Evolutionary conservation across 2,329 filamentous ascomycete species (phyloP).

Genomic region (Ascochyta lentis): DNA sequence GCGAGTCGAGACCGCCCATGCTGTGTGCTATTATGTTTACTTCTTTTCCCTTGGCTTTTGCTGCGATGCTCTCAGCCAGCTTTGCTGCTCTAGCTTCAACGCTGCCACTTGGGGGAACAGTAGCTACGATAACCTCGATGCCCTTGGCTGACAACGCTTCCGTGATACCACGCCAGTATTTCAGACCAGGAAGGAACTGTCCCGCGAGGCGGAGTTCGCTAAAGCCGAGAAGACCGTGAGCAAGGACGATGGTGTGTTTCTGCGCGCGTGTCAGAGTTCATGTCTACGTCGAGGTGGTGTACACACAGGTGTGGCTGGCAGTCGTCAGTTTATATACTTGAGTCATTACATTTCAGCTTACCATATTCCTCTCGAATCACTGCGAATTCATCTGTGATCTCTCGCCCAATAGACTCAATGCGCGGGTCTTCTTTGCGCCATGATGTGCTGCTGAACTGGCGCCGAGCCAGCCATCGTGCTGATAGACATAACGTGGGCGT

Average conservation of each 20-base stretch:
- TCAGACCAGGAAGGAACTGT: conserved; percentile 61
- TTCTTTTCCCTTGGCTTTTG: conserved; percentile 61
- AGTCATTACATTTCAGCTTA: conserved; percentile 30
- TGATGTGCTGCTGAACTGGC: conserved; percentile 33
- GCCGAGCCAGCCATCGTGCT: conserved; percentile 9
- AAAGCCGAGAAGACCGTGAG: conserved; percentile 71
- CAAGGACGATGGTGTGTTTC: conserved; percentile 66
- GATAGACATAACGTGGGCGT: background rate
- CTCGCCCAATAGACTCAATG: conserved; percentile 58
- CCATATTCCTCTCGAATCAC: conserved; percentile 64
- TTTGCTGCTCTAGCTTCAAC: conserved; percentile 65
- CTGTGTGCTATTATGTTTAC: conserved; percentile 73
- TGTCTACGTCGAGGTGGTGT: conserved; percentile 21
- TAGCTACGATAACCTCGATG: conserved; percentile 66
- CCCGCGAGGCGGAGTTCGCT: conserved; percentile 66
- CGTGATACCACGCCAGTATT: conserved; percentile 70
- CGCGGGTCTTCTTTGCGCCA: conserved; percentile 54
- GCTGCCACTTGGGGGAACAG: conserved; percentile 64
- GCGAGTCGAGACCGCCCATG: conserved; percentile 66
- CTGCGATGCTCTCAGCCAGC: conserved; percentile 60
- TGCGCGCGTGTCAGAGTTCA: conserved; percentile 21
- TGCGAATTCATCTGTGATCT: conserved; percentile 68
- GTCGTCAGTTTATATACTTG: conserved; percentile 20
- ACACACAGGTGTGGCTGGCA: conserved; percentile 44
- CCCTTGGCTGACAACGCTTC: conserved; percentile 63